A percentile compares a stretch with the other conserved stretches of the same genome.
phyloP scores from a whole-genome alignment of 1,139 yeast genomes.

The Geotrichum siamense region DNA sequence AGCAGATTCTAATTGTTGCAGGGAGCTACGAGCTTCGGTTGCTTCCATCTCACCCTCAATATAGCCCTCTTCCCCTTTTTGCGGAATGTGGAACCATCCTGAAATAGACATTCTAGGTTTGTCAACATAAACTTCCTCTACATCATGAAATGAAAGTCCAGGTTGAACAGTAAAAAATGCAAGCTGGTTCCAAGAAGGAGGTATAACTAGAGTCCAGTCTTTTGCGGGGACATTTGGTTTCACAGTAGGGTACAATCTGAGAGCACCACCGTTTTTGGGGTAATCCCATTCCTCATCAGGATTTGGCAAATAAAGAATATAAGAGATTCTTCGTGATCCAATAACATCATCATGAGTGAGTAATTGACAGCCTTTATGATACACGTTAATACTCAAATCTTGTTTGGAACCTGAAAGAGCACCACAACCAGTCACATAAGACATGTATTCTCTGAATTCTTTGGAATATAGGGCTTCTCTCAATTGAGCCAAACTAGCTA shows the following conservation, averaged over 20 bases:
- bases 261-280: constrained; percentile 83
- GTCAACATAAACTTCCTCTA: constrained; percentile 90
- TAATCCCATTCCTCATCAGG: constrained; percentile 80
- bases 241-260: constrained; percentile 78
- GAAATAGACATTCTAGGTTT: constrained; percentile 86
- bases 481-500: constrained; percentile 67
- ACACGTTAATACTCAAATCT: constrained; percentile 87
- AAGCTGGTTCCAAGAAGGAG: constrained; percentile 92
- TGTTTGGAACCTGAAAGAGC: constrained; percentile 82
- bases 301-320: constrained; percentile 85
- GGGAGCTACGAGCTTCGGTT: constrained; percentile 67
- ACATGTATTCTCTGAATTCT: constrained; percentile 73
- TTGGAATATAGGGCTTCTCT: constrained; percentile 84
- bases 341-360: constrained; percentile 96
- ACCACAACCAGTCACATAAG: constrained; percentile 82
- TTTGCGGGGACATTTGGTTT: constrained; percentile 85
- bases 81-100: constrained; percentile 99
- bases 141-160: constrained; percentile 94
- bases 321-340: constrained; percentile 89
- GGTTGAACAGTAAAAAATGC: constrained; percentile 96
- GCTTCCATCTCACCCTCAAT: constrained; percentile 67
- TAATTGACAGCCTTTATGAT: constrained; percentile 87
- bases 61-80: constrained; percentile 79
- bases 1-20: constrained; percentile 71
- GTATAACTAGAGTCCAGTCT: constrained; percentile 60